Evolutionary conservation across 495 filamentous ascomycete species (phyloP).

Genomic region (Cudoniella acicularis): DNA sequence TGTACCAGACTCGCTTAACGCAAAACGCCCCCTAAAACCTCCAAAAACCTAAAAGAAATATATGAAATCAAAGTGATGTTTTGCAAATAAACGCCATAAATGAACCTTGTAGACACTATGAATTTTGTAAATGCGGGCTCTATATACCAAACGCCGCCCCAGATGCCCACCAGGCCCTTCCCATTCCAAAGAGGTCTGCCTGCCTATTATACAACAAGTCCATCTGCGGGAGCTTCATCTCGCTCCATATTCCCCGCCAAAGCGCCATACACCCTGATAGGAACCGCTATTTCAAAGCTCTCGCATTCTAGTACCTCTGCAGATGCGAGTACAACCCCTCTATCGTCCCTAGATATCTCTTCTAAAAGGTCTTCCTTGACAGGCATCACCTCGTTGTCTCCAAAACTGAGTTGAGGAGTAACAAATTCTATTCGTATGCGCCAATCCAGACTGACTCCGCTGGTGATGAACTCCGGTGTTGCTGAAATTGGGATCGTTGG

Average conservation of each 20-base stretch:
- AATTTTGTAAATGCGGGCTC: constrained; percentile 11
- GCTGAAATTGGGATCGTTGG: constrained; percentile 75
- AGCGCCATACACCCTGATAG: constrained; percentile 78
- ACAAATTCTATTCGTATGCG: constrained; percentile 86
- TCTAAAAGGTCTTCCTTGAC: constrained; percentile 42
- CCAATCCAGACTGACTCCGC: constrained; percentile 81
- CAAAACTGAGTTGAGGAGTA: constrained; percentile 46
- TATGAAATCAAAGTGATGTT: too few relatives aligned
- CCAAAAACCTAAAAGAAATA: too few relatives aligned
- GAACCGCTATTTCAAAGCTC: constrained; percentile 85
- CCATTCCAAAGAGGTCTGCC: background rate
- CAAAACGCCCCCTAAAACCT: too few relatives aligned
- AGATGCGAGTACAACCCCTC: constrained; percentile 65
- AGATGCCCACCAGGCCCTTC: background rate
- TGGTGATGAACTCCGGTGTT: constrained; percentile 87
- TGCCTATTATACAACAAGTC: constrained; percentile 41
- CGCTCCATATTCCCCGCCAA: constrained; percentile 43
- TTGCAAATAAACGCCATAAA: too few relatives aligned
- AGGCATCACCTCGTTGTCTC: constrained; percentile 5
- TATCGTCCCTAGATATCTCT: constrained; percentile 65
- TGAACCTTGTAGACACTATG: background rate
- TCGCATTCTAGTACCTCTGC: constrained; percentile 76
- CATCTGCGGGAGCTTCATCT: constrained; percentile 43
- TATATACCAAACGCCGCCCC: constrained; percentile 9
- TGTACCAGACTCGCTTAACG: too few relatives aligned